phyloP scores from a whole-genome alignment of 2,329 filamentous ascomycete species.

The Ceratocystis variospora region DNA sequence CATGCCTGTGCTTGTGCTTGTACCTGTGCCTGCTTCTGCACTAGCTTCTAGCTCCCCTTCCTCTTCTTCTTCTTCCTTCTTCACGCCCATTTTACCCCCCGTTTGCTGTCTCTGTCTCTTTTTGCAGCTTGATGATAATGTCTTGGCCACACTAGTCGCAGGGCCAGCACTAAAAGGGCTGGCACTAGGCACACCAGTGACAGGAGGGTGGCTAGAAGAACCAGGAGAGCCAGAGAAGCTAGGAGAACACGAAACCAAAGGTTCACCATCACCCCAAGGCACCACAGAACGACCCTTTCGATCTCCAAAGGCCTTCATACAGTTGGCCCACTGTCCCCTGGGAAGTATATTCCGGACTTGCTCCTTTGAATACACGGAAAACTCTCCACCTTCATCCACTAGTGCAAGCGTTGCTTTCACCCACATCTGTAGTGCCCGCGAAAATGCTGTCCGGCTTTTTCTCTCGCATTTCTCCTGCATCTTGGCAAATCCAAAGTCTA shows the following conservation, averaged over 20 bases:
- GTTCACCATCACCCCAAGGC: too few species aligned
- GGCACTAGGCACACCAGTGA: too few species aligned
- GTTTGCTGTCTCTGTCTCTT: neutral
- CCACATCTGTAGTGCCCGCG: neutral
- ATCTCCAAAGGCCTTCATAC: neutral
- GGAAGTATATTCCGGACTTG: neutral
- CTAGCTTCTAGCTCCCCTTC: neutral
- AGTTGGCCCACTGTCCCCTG: neutral
- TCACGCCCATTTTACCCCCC: neutral
- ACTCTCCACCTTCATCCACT: constrained; percentile 8
- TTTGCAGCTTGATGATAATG: neutral
- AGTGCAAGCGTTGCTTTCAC: neutral
- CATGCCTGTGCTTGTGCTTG: neutral
- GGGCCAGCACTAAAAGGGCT: too few species aligned
- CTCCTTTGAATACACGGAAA: constrained; percentile 1
- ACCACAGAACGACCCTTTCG: too few species aligned
- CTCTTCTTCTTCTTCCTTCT: neutral
- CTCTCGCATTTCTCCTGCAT: neutral
- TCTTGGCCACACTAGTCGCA: neutral
- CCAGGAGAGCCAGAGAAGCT: too few species aligned
- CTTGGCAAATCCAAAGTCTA: constrained; percentile 9
- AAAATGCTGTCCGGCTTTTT: neutral
- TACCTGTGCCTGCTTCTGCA: neutral
- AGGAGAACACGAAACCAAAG: too few species aligned
- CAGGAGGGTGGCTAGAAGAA: too few species aligned